Evolutionary conservation across 1,284 basidiomycete genomes (phyloP), one percentile per base, ranked within the genome.

Genomic region (Cystobasidiaceae sp.): DNA sequence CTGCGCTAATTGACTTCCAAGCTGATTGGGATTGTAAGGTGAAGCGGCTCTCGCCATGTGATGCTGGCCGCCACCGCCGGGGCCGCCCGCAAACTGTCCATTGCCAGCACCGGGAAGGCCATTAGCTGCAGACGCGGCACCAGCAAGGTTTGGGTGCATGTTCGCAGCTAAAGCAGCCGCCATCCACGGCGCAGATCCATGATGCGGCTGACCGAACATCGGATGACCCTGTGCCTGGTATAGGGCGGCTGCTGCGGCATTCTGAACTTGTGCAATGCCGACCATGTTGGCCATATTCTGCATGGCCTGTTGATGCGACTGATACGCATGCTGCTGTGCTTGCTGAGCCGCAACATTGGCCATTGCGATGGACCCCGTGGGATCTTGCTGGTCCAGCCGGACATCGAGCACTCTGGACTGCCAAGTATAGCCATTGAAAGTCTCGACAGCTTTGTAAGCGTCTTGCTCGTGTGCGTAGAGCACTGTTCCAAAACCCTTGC

Each of bases 401-500:
- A 75, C 74, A 55, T 75, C 73, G 19, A 75, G 68, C 2, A 72
- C 68, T 17, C 74, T 66, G 2, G 72, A 72, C 62, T 75, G 74
- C 74, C 74, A 69, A 23, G 59, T 68, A 56, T 51, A 63, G 8
- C 77, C 77, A 55, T 77, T 72, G 37, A 77, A 77, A 65, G 74
- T 74, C 32, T 77, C 74, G 44, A 77, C 75, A 13, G 78, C 78
- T 33, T 73, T 73, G 33, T 69, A 57, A 2, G 78, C 78, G 63
- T 78, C 77, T 27, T 73, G 73, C 25, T 74, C 73, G 7, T 71
- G 74, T 2, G 77, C 76, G 62, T 78, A 79, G 19, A 79, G 70
- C 30, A 79, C 78, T 2, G 78, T 78, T 17, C 78, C 78, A 54
- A 79, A 79, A 0, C 78, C 78, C 32, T 77, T 74, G 48, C 74